phyloP scores from a whole-genome alignment of 176 grass and related monocot species.

The Aegilops bicornis region DNA sequence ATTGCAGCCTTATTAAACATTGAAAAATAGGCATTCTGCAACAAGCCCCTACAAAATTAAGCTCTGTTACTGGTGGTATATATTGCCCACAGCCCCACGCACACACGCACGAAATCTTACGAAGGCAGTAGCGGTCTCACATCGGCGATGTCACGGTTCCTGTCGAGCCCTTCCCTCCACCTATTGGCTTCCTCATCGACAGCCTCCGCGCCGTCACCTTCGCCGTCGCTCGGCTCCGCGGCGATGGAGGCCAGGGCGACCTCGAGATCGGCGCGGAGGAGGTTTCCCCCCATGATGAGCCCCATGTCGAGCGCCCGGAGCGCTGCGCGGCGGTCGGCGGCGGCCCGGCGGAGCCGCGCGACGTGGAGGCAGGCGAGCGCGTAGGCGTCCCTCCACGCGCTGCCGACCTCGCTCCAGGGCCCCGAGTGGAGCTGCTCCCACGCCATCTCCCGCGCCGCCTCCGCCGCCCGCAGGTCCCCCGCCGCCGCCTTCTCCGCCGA shows the following conservation, averaged over 20 bases:
- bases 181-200: constrained; percentile 6
- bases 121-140: constrained; percentile 40
- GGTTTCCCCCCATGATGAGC: constrained; percentile 78
- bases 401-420: constrained; percentile 70
- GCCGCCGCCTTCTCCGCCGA: constrained; percentile 69
- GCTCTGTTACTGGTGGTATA: not conserved
- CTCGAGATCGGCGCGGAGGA: constrained; percentile 70
- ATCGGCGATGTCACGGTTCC: constrained; percentile 61
- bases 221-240: constrained; percentile 2
- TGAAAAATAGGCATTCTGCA: not conserved
- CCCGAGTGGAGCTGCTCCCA: constrained; percentile 98
- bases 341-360: constrained; percentile 56
- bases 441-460: constrained; percentile 92
- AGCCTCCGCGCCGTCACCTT: not conserved
- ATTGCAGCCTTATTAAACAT: not conserved
- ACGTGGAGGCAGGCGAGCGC: constrained; percentile 86
- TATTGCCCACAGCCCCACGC: not conserved
- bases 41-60: not conserved
- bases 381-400: constrained; percentile 83
- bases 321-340: constrained; percentile 39
- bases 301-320: constrained; percentile 88
- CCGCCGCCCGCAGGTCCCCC: constrained; percentile 73
- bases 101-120: constrained; percentile 30
- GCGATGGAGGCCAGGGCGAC: constrained; percentile 42
- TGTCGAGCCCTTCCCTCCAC: constrained; percentile 63